A percentile compares a stretch with the other conserved stretches of the same genome.
Evolutionary conservation across 495 filamentous ascomycete species (phyloP).

Genomic region (Penicillium cinerascens): DNA sequence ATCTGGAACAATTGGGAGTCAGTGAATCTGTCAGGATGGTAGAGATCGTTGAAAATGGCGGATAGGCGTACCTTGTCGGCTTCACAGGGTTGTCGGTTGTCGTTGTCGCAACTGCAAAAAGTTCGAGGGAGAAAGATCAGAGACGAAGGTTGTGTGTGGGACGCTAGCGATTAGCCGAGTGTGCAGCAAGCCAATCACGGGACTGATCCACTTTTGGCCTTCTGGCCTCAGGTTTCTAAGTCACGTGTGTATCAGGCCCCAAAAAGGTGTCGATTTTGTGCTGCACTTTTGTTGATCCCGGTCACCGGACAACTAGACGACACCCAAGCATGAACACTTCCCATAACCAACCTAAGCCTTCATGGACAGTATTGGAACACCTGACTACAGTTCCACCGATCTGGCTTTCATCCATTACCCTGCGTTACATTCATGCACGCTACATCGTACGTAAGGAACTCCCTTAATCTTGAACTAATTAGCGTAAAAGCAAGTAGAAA

Average conservation of each 20-base stretch:
- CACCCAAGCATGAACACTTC: neutral
- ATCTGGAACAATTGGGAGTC: constrained; percentile 47
- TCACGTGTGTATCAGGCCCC: too few relatives aligned
- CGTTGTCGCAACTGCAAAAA: constrained; percentile 46
- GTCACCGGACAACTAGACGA: neutral
- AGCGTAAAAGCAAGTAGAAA: neutral
- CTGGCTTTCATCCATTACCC: neutral
- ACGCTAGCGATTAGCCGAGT: constrained; percentile 49
- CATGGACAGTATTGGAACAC: neutral
- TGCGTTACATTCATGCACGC: neutral
- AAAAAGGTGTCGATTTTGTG: too few relatives aligned
- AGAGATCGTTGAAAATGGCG: neutral
- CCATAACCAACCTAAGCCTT: neutral
- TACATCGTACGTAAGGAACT: neutral
- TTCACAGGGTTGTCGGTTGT: constrained; percentile 48
- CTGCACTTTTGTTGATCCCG: neutral
- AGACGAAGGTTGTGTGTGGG: constrained; percentile 45
- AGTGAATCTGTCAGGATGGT: neutral
- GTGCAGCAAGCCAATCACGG: constrained; percentile 17
- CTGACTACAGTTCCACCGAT: neutral
- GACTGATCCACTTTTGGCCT: neutral
- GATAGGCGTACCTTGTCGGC: constrained; percentile 48
- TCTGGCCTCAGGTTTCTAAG: constrained; percentile 6
- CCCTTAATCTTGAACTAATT: neutral
- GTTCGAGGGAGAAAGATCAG: constrained; percentile 36